Percentiles rank a stretch among this genome's conserved stretches.
These are phyloP conservation scores for Orbilia blumenaviensis DNA, from an alignment of 2,329 filamentous ascomycete species.

Conservation along the genomic window DNA sequence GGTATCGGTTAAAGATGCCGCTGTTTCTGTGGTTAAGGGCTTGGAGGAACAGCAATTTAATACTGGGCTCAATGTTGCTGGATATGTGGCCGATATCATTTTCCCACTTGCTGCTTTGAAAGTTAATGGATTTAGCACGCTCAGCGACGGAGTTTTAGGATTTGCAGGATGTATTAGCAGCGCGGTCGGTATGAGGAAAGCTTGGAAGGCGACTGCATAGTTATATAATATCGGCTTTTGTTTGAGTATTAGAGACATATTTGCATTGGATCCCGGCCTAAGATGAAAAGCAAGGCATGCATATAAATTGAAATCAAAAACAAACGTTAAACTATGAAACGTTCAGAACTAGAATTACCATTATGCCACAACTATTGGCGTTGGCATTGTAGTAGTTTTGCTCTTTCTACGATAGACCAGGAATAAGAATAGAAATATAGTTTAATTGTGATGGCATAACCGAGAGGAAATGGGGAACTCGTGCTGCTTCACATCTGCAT, in stretches of 20 bases:
- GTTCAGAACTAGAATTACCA: too few relatives aligned
- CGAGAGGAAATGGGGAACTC: too few relatives aligned
- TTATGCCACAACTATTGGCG: too few relatives aligned
- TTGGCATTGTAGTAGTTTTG: too few relatives aligned
- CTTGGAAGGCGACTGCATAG: slow-evolving; percentile 47
- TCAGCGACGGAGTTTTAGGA: slow-evolving; percentile 47
- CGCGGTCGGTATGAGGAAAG: slow-evolving; percentile 44
- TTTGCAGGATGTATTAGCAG: slow-evolving; percentile 51
- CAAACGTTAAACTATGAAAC: too few relatives aligned
- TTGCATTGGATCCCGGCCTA: too few relatives aligned
- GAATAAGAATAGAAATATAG: too few relatives aligned
- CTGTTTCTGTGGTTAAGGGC: slow-evolving; percentile 23
- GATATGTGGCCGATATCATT: slow-evolving; percentile 26
- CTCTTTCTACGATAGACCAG: too few relatives aligned
- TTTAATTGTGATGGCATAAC: too few relatives aligned
- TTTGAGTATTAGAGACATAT: background rate
- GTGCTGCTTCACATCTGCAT: too few relatives aligned
- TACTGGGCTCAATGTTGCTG: slow-evolving; percentile 21
- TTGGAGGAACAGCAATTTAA: slow-evolving; percentile 37
- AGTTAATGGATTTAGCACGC: slow-evolving; percentile 25
- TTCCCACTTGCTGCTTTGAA: slow-evolving; percentile 49
- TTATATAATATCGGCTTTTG: background rate
- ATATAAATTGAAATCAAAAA: background rate
- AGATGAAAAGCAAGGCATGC: too few relatives aligned
- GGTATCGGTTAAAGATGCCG: slow-evolving; percentile 34